These are phyloP conservation scores for Phanerochaete sordida DNA, from an alignment of 768 basidiomycete genomes.

Conservation along the genomic window DNA sequence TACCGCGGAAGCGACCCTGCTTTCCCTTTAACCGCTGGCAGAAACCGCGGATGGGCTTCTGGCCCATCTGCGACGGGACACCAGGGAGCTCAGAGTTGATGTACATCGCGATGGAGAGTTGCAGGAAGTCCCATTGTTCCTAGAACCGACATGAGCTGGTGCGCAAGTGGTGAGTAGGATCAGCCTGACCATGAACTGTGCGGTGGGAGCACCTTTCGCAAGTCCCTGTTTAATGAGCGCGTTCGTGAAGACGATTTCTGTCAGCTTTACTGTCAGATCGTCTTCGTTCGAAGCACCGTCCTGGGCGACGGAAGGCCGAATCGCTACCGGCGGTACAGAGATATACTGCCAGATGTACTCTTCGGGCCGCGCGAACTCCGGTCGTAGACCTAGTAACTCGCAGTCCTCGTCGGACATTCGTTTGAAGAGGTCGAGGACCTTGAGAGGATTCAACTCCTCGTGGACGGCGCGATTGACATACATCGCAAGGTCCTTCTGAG, in stretches of 20 bases:
- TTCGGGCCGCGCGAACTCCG: conserved; percentile 87
- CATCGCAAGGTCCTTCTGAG: conserved; percentile 80
- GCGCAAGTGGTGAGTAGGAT: neutral
- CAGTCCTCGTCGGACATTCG: conserved; percentile 96
- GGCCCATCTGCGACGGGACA: conserved; percentile 78
- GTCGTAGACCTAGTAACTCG: conserved; percentile 88
- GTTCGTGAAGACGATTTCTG: conserved; percentile 95
- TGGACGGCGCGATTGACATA: conserved; percentile 85
- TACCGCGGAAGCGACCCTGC: conserved; percentile 97
- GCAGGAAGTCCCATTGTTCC: conserved; percentile 99
- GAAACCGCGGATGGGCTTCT: conserved; percentile 96
- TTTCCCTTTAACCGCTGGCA: conserved; percentile 98
- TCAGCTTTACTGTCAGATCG: conserved; percentile 94
- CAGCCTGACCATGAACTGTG: conserved; percentile 75
- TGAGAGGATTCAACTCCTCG: conserved; percentile 93
- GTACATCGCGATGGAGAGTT: conserved; percentile 94
- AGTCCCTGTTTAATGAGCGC: conserved; percentile 89
- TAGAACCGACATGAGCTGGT: conserved; percentile 26
- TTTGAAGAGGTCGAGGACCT: conserved; percentile 89
- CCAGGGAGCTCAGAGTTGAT: conserved; percentile 97
- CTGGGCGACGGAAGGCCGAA: conserved; percentile 94
- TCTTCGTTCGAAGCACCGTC: conserved; percentile 99
- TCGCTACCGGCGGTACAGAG: conserved; percentile 96
- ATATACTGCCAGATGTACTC: conserved; percentile 99
- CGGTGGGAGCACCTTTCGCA: conserved; percentile 81